phyloP scores from a whole-genome alignment of 106 monocot genomes.

The Phalaenopsis equestris region DNA sequence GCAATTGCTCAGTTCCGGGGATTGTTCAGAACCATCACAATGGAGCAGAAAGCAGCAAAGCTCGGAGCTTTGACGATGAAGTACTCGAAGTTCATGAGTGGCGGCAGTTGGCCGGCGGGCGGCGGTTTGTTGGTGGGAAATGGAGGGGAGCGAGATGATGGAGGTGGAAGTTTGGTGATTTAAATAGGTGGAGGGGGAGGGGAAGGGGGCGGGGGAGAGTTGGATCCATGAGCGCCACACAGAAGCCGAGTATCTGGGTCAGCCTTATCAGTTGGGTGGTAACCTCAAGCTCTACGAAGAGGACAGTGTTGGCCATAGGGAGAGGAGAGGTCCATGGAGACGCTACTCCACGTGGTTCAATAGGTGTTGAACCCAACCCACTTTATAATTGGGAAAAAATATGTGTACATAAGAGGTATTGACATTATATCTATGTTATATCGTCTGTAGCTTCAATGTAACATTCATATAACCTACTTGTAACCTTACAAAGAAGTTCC shows the following conservation, averaged over 20 bases:
- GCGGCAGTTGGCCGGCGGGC: no score
- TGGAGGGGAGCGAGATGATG: background rate
- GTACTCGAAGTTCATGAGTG: no score
- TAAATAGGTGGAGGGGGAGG: background rate
- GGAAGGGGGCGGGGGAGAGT: background rate
- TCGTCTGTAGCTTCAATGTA: no score
- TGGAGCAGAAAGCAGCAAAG: background rate
- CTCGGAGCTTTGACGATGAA: background rate
- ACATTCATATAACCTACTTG: no score
- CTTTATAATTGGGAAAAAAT: no score
- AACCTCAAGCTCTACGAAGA: background rate
- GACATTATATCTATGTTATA: no score
- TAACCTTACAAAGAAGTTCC: no score
- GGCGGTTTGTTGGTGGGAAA: background rate
- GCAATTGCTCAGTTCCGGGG: background rate
- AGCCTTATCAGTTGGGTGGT: constrained; percentile 21
- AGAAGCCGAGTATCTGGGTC: background rate
- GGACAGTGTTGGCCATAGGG: background rate
- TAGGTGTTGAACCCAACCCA: no score
- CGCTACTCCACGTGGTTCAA: no score
- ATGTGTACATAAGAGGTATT: no score
- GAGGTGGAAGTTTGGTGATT: background rate
- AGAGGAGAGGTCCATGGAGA: no score
- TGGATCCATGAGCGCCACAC: constrained; percentile 32
- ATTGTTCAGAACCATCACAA: background rate